Evolutionary conservation across 306 rosid species (phyloP), one percentile per base, ranked within the genome.

Genomic region (Pyrus pyrifolia): DNA sequence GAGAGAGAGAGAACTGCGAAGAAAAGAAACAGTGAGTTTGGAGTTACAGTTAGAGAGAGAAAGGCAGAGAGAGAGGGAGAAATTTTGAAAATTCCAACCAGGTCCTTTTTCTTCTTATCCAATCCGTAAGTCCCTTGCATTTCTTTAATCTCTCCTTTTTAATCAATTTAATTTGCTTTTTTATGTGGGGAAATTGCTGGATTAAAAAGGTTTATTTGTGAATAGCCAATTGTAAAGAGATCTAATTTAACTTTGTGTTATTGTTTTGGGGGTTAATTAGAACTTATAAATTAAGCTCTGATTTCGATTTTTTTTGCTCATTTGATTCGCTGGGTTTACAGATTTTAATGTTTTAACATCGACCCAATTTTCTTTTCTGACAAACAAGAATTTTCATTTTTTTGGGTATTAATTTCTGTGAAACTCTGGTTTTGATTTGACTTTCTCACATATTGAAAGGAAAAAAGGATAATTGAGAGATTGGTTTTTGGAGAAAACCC

Each of bases 41-140:
- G 52, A 55, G 78, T 35, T 71, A 46, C n/a, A 61, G 11, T 59
- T 44, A 67, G 71, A 85, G 73, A 79, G 71, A 69, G 78, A 70
- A 74, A 75, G 79, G 71, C 21, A 14, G 17, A 46, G 65, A 75
- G 75, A 80, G 70, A 64, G 80, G 68, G 81, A 80, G 79, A 72
- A 74, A 75, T 73, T 81, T 82, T 77, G 46, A 81, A 82, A 85
- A 79, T 82, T 81, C 84, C 85, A 83, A 80, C 81, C 89, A 40
- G 68, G 78, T 81, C 69, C 86, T 75, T 42, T 86, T 81, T 74
- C 88, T 84, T 81, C 88, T 85, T 88, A 82, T 88, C 91, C 89
- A 85, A 82, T 80, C 86, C 81, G 91, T 87, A 83, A 85, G 85
- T 87, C 78, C 67, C 83, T 83, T 67, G 76, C 89, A 66, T 86